Percentiles rank a stretch among this genome's conserved stretches.
phyloP scores from a whole-genome alignment of 305 asterid species.

The Euphrasia arctica region DNA sequence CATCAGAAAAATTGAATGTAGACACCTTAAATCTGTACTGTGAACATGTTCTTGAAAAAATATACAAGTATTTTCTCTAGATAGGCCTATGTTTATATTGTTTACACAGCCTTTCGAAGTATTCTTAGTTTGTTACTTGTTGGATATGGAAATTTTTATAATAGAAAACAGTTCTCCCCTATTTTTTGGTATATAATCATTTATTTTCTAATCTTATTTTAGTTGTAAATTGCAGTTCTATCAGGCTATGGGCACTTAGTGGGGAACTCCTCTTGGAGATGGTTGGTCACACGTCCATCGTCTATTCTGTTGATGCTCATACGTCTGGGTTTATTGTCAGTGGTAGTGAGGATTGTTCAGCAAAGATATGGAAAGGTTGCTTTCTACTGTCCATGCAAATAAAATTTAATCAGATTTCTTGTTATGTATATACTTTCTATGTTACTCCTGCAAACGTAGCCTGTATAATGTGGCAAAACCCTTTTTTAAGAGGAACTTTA shows the following conservation, averaged over 20 bases:
- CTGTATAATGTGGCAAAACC: constrained; percentile 12
- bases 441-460: constrained; percentile 6
- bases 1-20: background rate
- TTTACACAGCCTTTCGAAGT: constrained; percentile 12
- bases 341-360: constrained; percentile 89
- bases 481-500: background rate
- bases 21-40: background rate
- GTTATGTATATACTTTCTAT: constrained; percentile 9
- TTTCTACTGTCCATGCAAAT: constrained; percentile 6
- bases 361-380: constrained; percentile 95
- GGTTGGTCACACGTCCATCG: constrained; percentile 94
- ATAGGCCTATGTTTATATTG: background rate
- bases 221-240: constrained; percentile 55
- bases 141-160: background rate
- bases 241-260: constrained; percentile 78
- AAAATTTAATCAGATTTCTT: constrained; percentile 8
- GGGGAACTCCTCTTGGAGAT: constrained; percentile 88
- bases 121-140: constrained; percentile 7
- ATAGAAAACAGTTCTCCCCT: background rate
- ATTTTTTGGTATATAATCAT: background rate
- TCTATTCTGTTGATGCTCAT: constrained; percentile 90
- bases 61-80: background rate
- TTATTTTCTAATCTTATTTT: constrained; percentile 28
- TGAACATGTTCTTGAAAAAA: background rate
- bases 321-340: constrained; percentile 85